Evolutionary conservation across 768 basidiomycete species (phyloP), one percentile per base, ranked within the genome.

Genomic region (Suillus brevipes): DNA sequence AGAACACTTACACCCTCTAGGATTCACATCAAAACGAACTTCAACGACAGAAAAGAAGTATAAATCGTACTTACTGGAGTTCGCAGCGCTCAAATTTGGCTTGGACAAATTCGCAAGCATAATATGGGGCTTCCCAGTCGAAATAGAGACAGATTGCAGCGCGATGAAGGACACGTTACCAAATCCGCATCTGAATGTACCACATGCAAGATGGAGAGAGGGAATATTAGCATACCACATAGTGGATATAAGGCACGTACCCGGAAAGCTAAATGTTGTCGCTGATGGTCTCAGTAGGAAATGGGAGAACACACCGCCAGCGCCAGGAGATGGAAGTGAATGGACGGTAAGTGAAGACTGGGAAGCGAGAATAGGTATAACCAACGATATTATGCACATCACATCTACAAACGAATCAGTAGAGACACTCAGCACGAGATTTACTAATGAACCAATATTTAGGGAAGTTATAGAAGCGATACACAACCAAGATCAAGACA

Each of bases 171-270:
- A 45, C 4, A 12, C 10, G 0, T 3, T 45, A 1, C 20, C n/a
- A 4, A 45, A 12, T 1, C 0, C 3, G 0, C 6, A 5, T 0
- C 9, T 45, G 0, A 45, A 10, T 4, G 0, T 6, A 1, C 20
- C 8, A 10, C 18, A 45, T 0, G 20, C 20, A 1, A 1, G 20
- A 9, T 45, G 43, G 43, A 9, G n/a, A 45, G 45, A 45, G 2
- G 20, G 45, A 2, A 45, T n/a, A 4, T 4, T 45, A 5, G 20
- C 9, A 4, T 7, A 45, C 7, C 20, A 20, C 8, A 45, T 45
- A 1, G 20, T n/a, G 2, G 20, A n/a, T 12, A 9, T 45, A 0
- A 0, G 10, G 4, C 43, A 45, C 7, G 20, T n/a, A 4, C 43
- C 43, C 0, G 43, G 43, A 0, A 10, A 20, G 18, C 8, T 45